Percentiles rank a stretch among this genome's conserved stretches.
These are phyloP conservation scores for Penicillium sp. DNA, from an alignment of 2,329 filamentous ascomycete genomes.

Conservation along the genomic window DNA sequence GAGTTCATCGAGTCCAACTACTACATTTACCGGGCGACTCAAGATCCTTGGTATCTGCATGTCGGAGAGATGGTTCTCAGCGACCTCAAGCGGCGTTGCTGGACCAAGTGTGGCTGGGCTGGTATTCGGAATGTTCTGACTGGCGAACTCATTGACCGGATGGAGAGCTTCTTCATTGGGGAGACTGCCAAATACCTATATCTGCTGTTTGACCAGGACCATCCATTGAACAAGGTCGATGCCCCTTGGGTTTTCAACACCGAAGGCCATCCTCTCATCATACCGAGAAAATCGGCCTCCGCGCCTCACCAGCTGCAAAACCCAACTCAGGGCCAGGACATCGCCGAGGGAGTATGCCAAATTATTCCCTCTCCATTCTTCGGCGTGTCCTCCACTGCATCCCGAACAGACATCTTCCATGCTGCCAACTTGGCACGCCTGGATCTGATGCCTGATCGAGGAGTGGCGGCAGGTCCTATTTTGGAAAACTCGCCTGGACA, in stretches of 20 bases:
- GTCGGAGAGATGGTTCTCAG: constrained; percentile 92
- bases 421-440: constrained; percentile 81
- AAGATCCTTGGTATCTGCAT: constrained; percentile 93
- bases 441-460: constrained; percentile 64
- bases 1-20: constrained; percentile 98
- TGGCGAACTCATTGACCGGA: constrained; percentile 85
- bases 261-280: constrained; percentile 87
- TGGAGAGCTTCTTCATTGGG: constrained; percentile 98
- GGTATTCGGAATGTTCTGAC: constrained; percentile 78
- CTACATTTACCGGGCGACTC: constrained; percentile 88
- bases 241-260: constrained; percentile 90
- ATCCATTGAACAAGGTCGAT: constrained; percentile 84
- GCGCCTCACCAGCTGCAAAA: constrained; percentile 10
- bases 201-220: constrained; percentile 78
- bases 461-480: constrained; percentile 57
- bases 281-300: constrained; percentile 55
- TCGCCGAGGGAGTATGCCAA: constrained; percentile 60
- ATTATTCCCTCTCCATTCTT: constrained; percentile 58
- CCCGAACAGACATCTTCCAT: constrained; percentile 79
- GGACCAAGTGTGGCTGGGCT: constrained; percentile 89
- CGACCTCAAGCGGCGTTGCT: constrained; percentile 84
- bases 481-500: constrained; percentile 53
- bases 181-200: constrained; percentile 97
- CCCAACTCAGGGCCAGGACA: constrained; percentile 5
- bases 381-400: constrained; percentile 74